Evolutionary conservation across 768 basidiomycete species (phyloP), one percentile per base, ranked within the genome.

Genomic region (Xerocomellus intermedius): DNA sequence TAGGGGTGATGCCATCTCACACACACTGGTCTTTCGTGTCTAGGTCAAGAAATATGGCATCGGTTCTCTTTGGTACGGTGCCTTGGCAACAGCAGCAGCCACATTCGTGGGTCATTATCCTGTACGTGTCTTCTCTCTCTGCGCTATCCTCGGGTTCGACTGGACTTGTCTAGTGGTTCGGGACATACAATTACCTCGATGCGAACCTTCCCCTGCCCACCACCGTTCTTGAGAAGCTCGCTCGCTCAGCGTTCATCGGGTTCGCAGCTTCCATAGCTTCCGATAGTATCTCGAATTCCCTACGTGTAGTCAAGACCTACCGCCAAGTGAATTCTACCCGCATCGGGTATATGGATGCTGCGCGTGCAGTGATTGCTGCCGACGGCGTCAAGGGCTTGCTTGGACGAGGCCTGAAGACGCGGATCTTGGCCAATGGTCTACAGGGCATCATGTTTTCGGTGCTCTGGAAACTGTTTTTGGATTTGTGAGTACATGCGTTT

Each of bases 271-370:
- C 91, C 5, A 77, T 97, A 49, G 77, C 85, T 3, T 94, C 91
- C 12, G 96, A 98, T 67, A 89, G 86, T 2, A 67, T 89, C 39
- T 91, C 89, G 42, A 98, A 98, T 74, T 92, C 88, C 6, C 75
- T 98, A 2, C 83, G 93, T 19, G 95, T 98, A 3, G 74, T 98
- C 66, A 98, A 98, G 80, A 98, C 96, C 0, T 98, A 97, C 73
- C 77, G 95, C 16, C 96, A 98, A 69, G 93, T 95, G 32, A 84
- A 94, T 66, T 86, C 88, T 56, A 83, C 82, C 5, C 81, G 83
- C 30, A 87, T 98, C 16, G 82, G 86, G 1, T 98, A 98, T 68
- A 52, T 78, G 5, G 82, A 86, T 48, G 91, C 93, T 1, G 94
- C 91, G 0, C 79, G 79, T 45, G 84, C 82, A 6, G 89, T 98